Evolutionary conservation across 495 filamentous ascomycete species (phyloP).

Genomic region (Neurospora tetrasperma): DNA sequence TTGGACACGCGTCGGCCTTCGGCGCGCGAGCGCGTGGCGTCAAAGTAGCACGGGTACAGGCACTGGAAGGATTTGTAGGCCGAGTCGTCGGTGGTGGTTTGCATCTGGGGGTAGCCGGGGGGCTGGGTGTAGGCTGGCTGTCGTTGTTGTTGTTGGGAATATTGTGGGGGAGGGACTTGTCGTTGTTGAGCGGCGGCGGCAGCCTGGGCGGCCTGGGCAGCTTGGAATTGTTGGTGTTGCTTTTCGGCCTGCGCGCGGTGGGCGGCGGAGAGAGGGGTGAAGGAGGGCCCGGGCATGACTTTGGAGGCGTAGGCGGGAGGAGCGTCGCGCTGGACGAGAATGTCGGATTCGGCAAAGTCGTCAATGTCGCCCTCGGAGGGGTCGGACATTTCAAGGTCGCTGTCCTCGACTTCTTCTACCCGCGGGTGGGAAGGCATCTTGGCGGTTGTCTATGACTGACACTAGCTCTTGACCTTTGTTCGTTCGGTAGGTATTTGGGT

Average conservation of each 20-base stretch:
- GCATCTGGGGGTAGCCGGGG: slow-evolving; percentile 22
- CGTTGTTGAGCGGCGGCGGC: slow-evolving; percentile 29
- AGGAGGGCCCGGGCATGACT: not conserved
- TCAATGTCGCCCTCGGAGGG: slow-evolving; percentile 59
- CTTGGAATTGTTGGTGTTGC: slow-evolving; percentile 1
- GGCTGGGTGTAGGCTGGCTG: slow-evolving; percentile 12
- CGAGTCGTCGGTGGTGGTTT: slow-evolving; percentile 37
- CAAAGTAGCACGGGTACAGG: slow-evolving; percentile 93
- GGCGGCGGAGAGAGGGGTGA: slow-evolving; percentile 8
- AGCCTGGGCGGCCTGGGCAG: slow-evolving; percentile 19
- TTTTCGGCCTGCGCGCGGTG: slow-evolving; percentile 3
- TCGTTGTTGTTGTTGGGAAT: slow-evolving; percentile 7
- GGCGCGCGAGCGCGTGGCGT: slow-evolving; percentile 58
- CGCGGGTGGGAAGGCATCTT: slow-evolving; percentile 69
- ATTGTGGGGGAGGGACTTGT: slow-evolving; percentile 5
- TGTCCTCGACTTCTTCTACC: slow-evolving; percentile 83
- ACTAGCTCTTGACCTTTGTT: slow-evolving; percentile 3
- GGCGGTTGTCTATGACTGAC: slow-evolving; percentile 4
- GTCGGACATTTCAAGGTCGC: slow-evolving; percentile 64
- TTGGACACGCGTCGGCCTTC: slow-evolving; percentile 68
- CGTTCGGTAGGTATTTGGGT: slow-evolving; percentile 1
- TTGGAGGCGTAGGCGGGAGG: slow-evolving; percentile 9
- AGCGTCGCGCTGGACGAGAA: slow-evolving; percentile 15
- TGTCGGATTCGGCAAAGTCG: slow-evolving; percentile 42
- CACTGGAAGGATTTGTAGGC: slow-evolving; percentile 72